Evolutionary conservation across 805 yeast species (phyloP).

Genomic region (Tetrapisispora arboricola): DNA sequence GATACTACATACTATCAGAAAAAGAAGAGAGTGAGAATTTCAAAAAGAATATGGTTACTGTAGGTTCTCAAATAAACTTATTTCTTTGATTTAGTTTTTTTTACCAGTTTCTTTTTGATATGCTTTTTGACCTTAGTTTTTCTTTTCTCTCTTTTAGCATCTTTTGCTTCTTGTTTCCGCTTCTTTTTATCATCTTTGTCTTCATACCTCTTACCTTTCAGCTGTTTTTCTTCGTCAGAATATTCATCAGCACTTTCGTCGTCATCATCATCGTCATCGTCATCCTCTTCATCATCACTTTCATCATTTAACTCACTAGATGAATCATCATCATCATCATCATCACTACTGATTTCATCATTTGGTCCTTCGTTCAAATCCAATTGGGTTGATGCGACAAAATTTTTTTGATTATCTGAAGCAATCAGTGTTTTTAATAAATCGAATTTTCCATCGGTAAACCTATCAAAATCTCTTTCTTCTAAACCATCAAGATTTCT

Average conservation of each 20-base stretch:
- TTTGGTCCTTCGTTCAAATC: constrained; percentile 18
- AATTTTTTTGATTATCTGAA: constrained; percentile 27
- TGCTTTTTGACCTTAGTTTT: constrained; percentile 76
- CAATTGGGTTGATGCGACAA: constrained; percentile 13
- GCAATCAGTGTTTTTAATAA: constrained; percentile 58
- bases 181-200: constrained; percentile 70
- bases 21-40: neutral
- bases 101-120: constrained; percentile 65
- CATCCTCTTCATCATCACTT: constrained; percentile 23
- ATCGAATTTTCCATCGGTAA: constrained; percentile 69
- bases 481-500: constrained; percentile 74
- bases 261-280: constrained; percentile 30
- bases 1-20: too few relatives aligned
- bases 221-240: constrained; percentile 29
- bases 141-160: constrained; percentile 67
- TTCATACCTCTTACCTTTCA: constrained; percentile 67
- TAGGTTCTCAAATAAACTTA: constrained; percentile 6
- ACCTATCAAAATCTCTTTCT: constrained; percentile 80
- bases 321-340: constrained; percentile 19
- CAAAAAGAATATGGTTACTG: neutral
- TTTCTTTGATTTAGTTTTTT: constrained; percentile 38
- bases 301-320: too few relatives aligned
- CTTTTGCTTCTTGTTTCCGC: constrained; percentile 68
- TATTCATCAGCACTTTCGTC: constrained; percentile 27
- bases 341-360: constrained; percentile 6